Percentiles rank a stretch among this genome's conserved stretches.
phyloP scores from a whole-genome alignment of 2,329 filamentous ascomycete genomes.

The Fusarium sterilihyphosum region DNA sequence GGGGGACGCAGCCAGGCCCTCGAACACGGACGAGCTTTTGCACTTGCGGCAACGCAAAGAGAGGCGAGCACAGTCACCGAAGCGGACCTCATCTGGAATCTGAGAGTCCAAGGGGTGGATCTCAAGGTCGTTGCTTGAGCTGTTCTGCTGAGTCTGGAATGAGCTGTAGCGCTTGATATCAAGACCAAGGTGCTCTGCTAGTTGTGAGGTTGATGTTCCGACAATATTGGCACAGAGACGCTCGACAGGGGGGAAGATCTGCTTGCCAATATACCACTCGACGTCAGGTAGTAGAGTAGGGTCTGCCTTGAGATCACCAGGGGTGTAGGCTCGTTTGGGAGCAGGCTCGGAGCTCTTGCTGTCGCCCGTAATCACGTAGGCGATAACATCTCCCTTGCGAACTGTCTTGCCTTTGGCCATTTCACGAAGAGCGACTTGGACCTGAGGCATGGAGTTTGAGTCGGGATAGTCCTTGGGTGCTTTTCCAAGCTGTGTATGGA shows the following conservation, averaged over 20 bases:
- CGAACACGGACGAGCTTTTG: constrained; percentile 76
- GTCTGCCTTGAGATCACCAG: constrained; percentile 82
- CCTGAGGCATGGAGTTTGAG: constrained; percentile 93
- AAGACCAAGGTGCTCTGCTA: constrained; percentile 93
- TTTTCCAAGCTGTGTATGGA: constrained; percentile 97
- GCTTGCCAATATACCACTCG: constrained; percentile 98
- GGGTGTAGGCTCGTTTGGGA: constrained; percentile 88
- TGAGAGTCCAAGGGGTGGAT: constrained; percentile 94
- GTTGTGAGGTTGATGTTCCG: constrained; percentile 87
- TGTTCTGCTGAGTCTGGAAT: constrained; percentile 56
- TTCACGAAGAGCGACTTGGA: constrained; percentile 92
- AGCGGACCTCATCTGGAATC: constrained; percentile 90
- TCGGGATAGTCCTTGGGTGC: constrained; percentile 94
- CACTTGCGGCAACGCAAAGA: constrained; percentile 84
- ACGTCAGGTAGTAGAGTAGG: constrained; percentile 84
- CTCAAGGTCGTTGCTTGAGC: constrained; percentile 69
- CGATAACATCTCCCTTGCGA: constrained; percentile 94
- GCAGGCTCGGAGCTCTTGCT: constrained; percentile 72
- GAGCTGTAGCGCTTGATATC: constrained; percentile 85
- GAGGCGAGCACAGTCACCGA: constrained; percentile 81
- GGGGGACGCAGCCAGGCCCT: constrained; percentile 72
- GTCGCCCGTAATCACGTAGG: constrained; percentile 90
- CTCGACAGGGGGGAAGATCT: constrained; percentile 97
- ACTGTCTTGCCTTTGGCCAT: constrained; percentile 87
- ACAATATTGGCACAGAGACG: constrained; percentile 95